Evolutionary conservation across 306 rosid genomes (phyloP), one percentile per base, ranked within the genome.

Genomic region (Dalbergia oliveri): DNA sequence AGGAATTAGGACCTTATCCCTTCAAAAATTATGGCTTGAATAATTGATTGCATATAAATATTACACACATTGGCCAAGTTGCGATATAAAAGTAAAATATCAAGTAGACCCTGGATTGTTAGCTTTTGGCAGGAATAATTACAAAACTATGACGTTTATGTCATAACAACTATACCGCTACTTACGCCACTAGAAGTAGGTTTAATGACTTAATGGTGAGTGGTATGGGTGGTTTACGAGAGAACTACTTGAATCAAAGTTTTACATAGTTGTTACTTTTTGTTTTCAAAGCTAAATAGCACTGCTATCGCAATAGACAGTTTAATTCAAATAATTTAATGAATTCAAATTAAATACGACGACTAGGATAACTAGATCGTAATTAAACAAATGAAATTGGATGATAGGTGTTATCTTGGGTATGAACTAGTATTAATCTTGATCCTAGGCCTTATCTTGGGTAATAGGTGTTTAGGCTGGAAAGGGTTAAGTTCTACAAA

Each of bases 1-100:
- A 41, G 56, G 72, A 78, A 31, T 65, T 66, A 51, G 50, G 18
- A 65, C 62, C 69, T 73, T 72, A 50, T 79, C 41, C 74, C 14
- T 26, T 64, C 59, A 51, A 31, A 26, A 43, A 4, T 23, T 45
- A 31, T 75, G 61, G 35, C 34, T 31, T 62, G 37, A 13, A 33
- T 62, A 33, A 34, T 49, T 64, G 33, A 66, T 39, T 9, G 72
- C 45, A 8, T 77, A 19, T 26, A 8, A 18, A 14, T 66, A 53
- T 54, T 77, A 37, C 80, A 23, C 53, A 10, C 59, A 50, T 37
- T 71, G 83, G 66, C 78, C 66, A 9, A 9, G 47, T 49, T 19
- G 47, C 5, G 53, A 21, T 57, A 11, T 16, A 41, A 21, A 73
- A 67, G 45, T 41, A 67, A 59, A 76, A 18, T 57, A 35, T 41